Evolutionary conservation across 139 green algal genomes (phyloP).

Genomic region (Spirogloea muscicola): DNA sequence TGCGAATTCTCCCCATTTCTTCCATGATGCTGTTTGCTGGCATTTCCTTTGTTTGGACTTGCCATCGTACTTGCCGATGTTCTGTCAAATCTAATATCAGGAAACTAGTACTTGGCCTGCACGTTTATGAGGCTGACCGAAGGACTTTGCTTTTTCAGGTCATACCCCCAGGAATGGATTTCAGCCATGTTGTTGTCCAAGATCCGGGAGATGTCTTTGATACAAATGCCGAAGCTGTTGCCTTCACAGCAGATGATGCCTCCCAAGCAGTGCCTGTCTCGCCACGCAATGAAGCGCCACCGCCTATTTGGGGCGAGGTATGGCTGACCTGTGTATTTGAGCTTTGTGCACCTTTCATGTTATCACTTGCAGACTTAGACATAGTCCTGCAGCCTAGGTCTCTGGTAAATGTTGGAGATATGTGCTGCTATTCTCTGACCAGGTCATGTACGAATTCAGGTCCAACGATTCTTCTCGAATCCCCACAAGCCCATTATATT

Average conservation of each 20-base stretch:
- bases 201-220: background rate
- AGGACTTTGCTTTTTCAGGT: conserved; percentile 49
- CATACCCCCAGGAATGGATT: conserved; percentile 81
- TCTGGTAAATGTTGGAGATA: too few relatives aligned
- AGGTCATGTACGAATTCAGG: too few relatives aligned
- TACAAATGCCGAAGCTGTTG: background rate
- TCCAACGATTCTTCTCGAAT: conserved; percentile 83
- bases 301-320: conserved; percentile 65
- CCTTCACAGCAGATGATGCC: background rate
- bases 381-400: background rate
- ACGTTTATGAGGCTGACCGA: too few relatives aligned
- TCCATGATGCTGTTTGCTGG: too few relatives aligned
- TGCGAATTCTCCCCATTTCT: too few relatives aligned
- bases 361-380: background rate
- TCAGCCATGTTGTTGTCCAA: conserved; percentile 51
- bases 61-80: too few relatives aligned
- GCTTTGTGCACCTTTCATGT: background rate
- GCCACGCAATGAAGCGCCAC: conserved; percentile 42
- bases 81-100: too few relatives aligned
- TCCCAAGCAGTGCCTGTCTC: background rate
- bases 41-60: too few relatives aligned
- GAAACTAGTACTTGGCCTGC: too few relatives aligned
- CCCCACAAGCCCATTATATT: conserved; percentile 89
- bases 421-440: too few relatives aligned
- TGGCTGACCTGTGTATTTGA: background rate